phyloP scores from a whole-genome alignment of 768 basidiomycete genomes.

The Vishniacozyma victoriae region DNA sequence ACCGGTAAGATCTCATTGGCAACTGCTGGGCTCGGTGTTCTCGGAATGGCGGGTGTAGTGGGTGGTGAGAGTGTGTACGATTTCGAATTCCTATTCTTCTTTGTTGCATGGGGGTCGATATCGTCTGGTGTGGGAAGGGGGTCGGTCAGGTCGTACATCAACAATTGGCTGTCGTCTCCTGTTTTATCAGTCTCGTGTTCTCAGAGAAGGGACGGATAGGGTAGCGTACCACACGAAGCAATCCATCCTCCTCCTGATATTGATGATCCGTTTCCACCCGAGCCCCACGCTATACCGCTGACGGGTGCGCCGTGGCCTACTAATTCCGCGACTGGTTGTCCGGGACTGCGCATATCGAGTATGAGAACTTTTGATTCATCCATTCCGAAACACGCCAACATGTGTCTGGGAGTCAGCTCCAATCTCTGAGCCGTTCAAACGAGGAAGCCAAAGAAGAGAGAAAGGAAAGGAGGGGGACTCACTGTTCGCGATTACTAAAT shows the following conservation, averaged over 20 bases:
- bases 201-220: not conserved
- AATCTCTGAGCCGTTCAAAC: conserved; percentile 63
- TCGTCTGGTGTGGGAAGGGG: conserved; percentile 26
- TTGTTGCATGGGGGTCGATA: conserved; percentile 42
- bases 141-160: conserved; percentile 76
- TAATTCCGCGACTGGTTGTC: conserved; percentile 87
- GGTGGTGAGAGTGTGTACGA: conserved; percentile 18
- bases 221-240: conserved; percentile 69
- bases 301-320: conserved; percentile 73
- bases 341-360: conserved; percentile 93
- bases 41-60: conserved; percentile 12
- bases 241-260: conserved; percentile 65
- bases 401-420: conserved; percentile 85
- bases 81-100: conserved; percentile 7
- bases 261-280: conserved; percentile 49
- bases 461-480: conserved; percentile 6
- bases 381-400: conserved; percentile 95
- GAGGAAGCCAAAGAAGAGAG: no score
- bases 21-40: conserved; percentile 13
- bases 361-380: conserved; percentile 85
- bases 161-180: conserved; percentile 93
- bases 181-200: not conserved
- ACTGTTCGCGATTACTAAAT: conserved; percentile 51
- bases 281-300: conserved; percentile 86
- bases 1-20: conserved; percentile 28